phyloP scores from a whole-genome alignment of 164 flowering plant genomes.

The Akebia trifoliata region DNA sequence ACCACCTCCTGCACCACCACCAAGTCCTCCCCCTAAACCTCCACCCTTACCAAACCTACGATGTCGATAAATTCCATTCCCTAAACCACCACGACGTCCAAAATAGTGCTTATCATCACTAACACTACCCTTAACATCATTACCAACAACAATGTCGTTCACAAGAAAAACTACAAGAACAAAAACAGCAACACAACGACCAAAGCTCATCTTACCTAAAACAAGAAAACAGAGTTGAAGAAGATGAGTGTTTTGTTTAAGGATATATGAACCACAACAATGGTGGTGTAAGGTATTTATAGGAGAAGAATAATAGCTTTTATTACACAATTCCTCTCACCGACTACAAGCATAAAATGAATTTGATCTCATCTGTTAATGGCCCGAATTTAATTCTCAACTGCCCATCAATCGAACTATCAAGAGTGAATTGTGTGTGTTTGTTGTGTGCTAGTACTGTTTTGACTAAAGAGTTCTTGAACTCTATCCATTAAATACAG shows the following conservation, averaged over 20 bases:
- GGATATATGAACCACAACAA: no score
- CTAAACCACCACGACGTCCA: neutral
- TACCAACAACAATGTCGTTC: slow-evolving; percentile 4
- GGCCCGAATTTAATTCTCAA: neutral
- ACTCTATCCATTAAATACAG: no score
- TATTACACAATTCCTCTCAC: neutral
- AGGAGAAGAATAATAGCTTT: neutral
- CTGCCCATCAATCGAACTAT: neutral
- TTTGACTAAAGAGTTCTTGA: no score
- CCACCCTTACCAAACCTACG: slow-evolving; percentile 6
- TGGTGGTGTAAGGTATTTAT: no score
- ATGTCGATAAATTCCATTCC: slow-evolving; percentile 6
- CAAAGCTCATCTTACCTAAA: slow-evolving; percentile 2
- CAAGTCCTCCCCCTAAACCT: slow-evolving; percentile 1
- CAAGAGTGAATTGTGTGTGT: no score
- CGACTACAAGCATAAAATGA: neutral
- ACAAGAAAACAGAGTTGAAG: no score
- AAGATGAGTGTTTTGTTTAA: no score
- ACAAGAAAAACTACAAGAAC: slow-evolving; percentile 5
- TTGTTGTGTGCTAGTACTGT: no score
- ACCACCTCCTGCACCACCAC: slow-evolving; percentile 4
- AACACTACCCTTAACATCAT: neutral
- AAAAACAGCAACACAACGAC: neutral
- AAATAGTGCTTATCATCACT: slow-evolving; percentile 7
- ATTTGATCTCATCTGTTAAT: neutral